These are phyloP conservation scores for Cerrena zonata DNA, from an alignment of 1,284 basidiomycete genomes.

Conservation along the genomic window DNA sequence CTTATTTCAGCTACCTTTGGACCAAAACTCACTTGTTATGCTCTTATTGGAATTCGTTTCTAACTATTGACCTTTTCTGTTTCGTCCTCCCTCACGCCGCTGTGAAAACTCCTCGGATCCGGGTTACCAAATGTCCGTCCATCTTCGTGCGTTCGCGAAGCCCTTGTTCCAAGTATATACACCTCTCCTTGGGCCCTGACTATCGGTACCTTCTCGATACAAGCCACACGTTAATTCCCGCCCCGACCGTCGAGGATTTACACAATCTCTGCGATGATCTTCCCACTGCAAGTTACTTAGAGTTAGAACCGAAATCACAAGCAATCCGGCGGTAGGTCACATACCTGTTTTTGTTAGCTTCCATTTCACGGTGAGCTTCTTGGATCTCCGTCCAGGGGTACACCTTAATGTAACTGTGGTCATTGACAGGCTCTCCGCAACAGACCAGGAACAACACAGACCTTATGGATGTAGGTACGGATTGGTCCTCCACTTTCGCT, in stretches of 20 bases:
- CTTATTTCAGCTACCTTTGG: no score
- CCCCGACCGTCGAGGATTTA: not conserved
- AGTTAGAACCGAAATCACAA: not conserved
- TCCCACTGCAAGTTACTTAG: constrained; percentile 17
- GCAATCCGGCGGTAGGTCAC: constrained; percentile 9
- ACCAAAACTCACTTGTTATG: no score
- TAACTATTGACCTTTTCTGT: no score
- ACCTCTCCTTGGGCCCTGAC: not conserved
- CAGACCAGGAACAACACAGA: constrained; percentile 18
- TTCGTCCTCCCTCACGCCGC: no score
- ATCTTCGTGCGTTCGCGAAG: no score
- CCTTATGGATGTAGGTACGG: constrained; percentile 75
- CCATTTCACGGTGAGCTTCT: constrained; percentile 84
- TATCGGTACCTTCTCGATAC: not conserved
- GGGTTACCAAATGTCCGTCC: no score
- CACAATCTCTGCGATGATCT: constrained; percentile 22
- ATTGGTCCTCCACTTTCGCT: constrained; percentile 54
- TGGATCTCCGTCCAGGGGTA: constrained; percentile 82
- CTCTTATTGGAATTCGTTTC: no score
- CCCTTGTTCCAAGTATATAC: not conserved
- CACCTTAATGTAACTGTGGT: constrained; percentile 39
- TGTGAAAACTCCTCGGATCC: no score
- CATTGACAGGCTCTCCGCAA: not conserved
- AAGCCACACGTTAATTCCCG: no score
- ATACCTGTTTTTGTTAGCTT: constrained; percentile 71